A percentile compares a stretch with the other conserved stretches of the same genome.
Evolutionary conservation across 108 stramenopile species (phyloP).

Genomic region (Nannochloropsis salina): DNA sequence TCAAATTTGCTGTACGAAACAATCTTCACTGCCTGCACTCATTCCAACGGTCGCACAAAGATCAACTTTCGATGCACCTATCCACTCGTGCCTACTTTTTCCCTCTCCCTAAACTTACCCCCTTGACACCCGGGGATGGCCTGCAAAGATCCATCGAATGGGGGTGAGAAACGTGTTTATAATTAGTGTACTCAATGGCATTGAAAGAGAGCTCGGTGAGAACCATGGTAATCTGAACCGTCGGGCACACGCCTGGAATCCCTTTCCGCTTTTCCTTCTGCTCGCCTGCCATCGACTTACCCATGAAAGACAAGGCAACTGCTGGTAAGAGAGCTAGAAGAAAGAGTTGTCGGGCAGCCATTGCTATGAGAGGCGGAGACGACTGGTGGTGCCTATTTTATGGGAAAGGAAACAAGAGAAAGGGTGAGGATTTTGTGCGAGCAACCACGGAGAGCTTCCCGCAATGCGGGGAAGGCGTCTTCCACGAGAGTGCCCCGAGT

Average conservation of each 20-base stretch:
- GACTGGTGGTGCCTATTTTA: background rate
- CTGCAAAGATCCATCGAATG: background rate
- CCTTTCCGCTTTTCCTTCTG: background rate
- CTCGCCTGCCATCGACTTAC: background rate
- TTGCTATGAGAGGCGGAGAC: background rate
- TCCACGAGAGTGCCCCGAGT: background rate
- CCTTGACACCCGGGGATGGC: background rate
- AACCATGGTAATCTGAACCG: background rate
- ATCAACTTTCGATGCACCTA: background rate
- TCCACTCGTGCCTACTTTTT: background rate
- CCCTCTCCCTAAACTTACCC: background rate
- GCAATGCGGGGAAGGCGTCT: background rate
- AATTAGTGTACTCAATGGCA: background rate
- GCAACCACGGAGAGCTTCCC: background rate
- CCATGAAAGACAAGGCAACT: constrained; percentile 11
- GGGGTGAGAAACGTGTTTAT: background rate
- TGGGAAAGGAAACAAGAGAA: background rate
- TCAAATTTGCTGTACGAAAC: background rate
- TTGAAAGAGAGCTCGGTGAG: background rate
- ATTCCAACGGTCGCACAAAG: background rate
- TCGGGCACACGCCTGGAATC: background rate
- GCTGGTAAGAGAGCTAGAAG: background rate
- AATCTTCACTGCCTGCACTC: background rate
- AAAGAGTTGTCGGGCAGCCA: constrained; percentile 9
- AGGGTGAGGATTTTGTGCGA: constrained; percentile 4